A percentile compares a stretch with the other conserved stretches of the same genome.
Evolutionary conservation across 441 rosid genomes (phyloP).

Genomic region (Eutrema salsugineum): DNA sequence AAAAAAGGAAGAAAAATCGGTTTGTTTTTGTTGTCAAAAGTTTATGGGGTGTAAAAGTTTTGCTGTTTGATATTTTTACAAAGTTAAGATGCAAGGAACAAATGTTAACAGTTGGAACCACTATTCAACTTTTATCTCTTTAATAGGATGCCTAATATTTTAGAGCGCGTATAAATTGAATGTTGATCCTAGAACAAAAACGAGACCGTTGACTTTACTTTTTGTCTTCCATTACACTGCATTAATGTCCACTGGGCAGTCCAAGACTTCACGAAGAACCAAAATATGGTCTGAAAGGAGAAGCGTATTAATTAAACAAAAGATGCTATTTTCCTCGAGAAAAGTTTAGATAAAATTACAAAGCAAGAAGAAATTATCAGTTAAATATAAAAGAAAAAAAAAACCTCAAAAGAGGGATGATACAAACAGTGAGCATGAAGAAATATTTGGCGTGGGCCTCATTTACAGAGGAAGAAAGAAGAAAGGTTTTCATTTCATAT

Average conservation of each 20-base stretch:
- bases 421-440: constrained; percentile 10
- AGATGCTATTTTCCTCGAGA: constrained; percentile 18
- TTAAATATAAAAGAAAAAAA: not conserved
- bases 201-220: not conserved
- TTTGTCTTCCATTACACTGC: not conserved
- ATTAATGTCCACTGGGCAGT: not conserved
- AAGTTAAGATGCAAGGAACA: no score
- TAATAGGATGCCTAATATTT: not conserved
- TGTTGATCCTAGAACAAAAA: not conserved
- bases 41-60: no score
- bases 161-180: not conserved
- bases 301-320: not conserved
- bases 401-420: not conserved
- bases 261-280: not conserved
- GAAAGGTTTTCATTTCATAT: constrained; percentile 15
- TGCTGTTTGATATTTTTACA: not conserved
- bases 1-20: no score
- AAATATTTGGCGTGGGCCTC: constrained; percentile 21
- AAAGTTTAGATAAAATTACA: constrained; percentile 20
- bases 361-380: constrained; percentile 5
- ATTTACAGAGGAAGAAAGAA: constrained; percentile 27
- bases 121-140: no score
- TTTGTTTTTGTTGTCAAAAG: not conserved
- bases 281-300: not conserved
- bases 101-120: no score